A percentile compares a stretch with the other conserved stretches of the same genome.
Conservation (phyloP, 371 early-diverging fungal genomes). For the Blakeslea trispora region DNA sequence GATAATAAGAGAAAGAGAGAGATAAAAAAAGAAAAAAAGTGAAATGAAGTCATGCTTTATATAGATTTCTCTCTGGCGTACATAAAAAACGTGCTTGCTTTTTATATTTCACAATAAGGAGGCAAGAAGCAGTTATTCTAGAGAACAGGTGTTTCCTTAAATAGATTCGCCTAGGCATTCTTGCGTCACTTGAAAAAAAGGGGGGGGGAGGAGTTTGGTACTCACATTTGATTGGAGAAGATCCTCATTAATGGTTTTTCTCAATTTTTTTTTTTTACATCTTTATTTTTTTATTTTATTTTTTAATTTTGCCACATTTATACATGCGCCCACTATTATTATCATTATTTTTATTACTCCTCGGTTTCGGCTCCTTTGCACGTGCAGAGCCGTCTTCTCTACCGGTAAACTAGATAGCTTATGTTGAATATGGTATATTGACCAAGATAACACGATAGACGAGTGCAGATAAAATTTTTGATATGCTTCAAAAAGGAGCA, state of each 20-base stretch:
- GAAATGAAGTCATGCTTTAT: conserved; percentile 10
- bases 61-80: conserved; percentile 3
- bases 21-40: conserved; percentile 6
- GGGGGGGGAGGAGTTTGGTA: too few species aligned
- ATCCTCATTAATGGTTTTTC: neutral
- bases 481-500: conserved; percentile 33
- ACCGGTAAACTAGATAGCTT: conserved; percentile 10
- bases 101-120: conserved; percentile 2
- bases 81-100: neutral
- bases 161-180: neutral
- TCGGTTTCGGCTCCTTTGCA: conserved; percentile 11
- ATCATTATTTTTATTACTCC: conserved; percentile 7
- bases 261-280: neutral
- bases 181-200: neutral
- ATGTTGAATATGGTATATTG: too few species aligned
- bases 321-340: conserved; percentile 1
- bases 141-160: neutral
- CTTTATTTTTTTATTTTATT: conserved; percentile 1
- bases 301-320: conserved; percentile 18
- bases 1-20: conserved; percentile 2
- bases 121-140: neutral
- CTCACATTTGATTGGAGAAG: neutral
- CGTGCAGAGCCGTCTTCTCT: conserved; percentile 17
- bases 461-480: conserved; percentile 25
- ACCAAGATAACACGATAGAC: too few species aligned